Evolutionary conservation across 139 green algal genomes (phyloP), one percentile per base, ranked within the genome.

Genomic region (Volvox africanus): DNA sequence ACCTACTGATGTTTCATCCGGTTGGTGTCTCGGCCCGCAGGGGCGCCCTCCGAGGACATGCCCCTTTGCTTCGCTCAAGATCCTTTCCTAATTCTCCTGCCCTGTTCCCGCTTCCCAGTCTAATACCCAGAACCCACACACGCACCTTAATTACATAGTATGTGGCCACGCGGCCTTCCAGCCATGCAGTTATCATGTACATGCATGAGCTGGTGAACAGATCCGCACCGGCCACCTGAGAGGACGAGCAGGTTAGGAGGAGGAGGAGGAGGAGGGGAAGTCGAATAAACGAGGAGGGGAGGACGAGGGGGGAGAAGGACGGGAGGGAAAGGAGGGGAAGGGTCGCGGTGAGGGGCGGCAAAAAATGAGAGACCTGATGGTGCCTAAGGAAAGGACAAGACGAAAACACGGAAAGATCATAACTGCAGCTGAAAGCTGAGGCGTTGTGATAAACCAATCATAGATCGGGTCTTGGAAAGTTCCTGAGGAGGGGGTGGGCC

Each of bases 151-250:
- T 20, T 2, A 89, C 69, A 21, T 73, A 82, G 85, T 89, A 89
- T 14, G 69, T 75, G 44, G 85, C 85, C 18, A 89, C 44, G 65
- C 94, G 95, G 32, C 93, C 95, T 87, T 96, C 93, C 33, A 94
- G 82, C 36, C 95, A 76, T 0, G 97, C 96, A 21, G 93, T 88
- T 0, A 94, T 95, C 79, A 97, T 90, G 32, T 97, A 75, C 17
- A 95, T 93, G 75, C 95, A 95, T 93, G 97, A 98, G 73, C 96
- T 95, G 26, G 97, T 99, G 92, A 98, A 99, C 80, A 99, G 96
- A 93, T 99, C 97, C 12, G 94, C 94, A 33, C 97, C 97, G 28
- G 92, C 95, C 16, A 95, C 82, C 85, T 89, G 83, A 1, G 50
- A 14, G 78, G 78, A 24, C 5, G 1, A 18, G 78, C 11, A 26